These are phyloP conservation scores for Boletus insuetus DNA, from an alignment of 768 basidiomycete species.

Conservation along the genomic window DNA sequence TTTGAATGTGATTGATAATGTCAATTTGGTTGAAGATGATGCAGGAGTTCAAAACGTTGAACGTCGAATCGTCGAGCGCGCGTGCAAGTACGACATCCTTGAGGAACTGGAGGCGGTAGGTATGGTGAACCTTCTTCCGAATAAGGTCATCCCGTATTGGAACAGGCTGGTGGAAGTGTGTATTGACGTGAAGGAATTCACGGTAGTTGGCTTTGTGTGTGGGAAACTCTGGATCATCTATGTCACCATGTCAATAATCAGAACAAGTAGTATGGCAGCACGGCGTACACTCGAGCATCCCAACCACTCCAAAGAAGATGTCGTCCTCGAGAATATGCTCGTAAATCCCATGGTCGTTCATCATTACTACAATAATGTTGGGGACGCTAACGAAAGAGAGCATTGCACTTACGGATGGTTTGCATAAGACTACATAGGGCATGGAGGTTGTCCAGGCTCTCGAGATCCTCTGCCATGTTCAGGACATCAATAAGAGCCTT, in stretches of 20 bases:
- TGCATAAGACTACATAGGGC: conserved; percentile 91
- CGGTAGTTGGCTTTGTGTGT: conserved; percentile 96
- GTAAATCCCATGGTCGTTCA: conserved; percentile 93
- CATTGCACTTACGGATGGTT: conserved; percentile 70
- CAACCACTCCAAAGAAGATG: conserved; percentile 87
- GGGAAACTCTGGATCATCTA: conserved; percentile 97
- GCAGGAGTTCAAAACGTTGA: conserved; percentile 94
- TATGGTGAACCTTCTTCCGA: conserved; percentile 91
- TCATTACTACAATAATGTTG: conserved; percentile 58
- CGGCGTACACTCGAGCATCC: conserved; percentile 94
- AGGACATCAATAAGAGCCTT: conserved; percentile 82
- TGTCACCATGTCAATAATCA: conserved; percentile 15
- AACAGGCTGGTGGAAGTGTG: conserved; percentile 89
- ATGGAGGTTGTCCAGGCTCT: conserved; percentile 87
- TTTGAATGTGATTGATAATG: conserved; percentile 88
- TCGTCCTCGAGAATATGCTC: conserved; percentile 95
- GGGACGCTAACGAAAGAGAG: background rate
- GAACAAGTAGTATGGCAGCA: conserved; percentile 1
- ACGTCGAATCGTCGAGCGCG: conserved; percentile 92
- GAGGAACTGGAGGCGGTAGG: conserved; percentile 94
- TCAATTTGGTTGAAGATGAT: conserved; percentile 99
- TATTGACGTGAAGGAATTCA: conserved; percentile 79
- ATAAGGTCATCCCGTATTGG: conserved; percentile 72
- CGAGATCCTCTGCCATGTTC: conserved; percentile 87
- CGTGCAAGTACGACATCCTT: conserved; percentile 98